Percentiles rank a stretch among this genome's conserved stretches.
Conservation (phyloP, 257 asterid species). For the Jacaranda copaia region DNA sequence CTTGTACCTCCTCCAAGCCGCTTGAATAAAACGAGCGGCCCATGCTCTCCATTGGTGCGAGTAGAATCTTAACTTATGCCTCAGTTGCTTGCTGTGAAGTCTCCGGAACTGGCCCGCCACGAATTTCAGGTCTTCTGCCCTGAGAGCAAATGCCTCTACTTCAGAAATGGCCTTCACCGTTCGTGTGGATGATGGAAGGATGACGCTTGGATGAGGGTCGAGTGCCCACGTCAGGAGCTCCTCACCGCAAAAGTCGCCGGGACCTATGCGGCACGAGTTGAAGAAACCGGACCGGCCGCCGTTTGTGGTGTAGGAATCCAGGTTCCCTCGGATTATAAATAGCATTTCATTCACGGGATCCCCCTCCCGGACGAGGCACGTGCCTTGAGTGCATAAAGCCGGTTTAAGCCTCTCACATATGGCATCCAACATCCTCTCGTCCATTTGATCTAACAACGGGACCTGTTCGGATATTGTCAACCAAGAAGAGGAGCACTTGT, state of each 20-base stretch:
- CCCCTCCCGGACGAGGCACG: slow-evolving; percentile 88
- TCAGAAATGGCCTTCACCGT: slow-evolving; percentile 87
- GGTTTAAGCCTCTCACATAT: slow-evolving; percentile 97
- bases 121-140: slow-evolving; percentile 83
- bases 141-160: slow-evolving; percentile 86
- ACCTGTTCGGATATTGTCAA: slow-evolving; percentile 52
- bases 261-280: slow-evolving; percentile 82
- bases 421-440: slow-evolving; percentile 88
- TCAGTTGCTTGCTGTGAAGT: slow-evolving; percentile 85
- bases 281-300: slow-evolving; percentile 98
- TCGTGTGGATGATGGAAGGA: slow-evolving; percentile 89
- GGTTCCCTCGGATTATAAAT: slow-evolving; percentile 90
- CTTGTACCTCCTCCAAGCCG: slow-evolving; percentile 88
- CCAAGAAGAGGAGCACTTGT: too few species aligned
- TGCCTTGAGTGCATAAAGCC: slow-evolving; percentile 75
- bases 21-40: slow-evolving; percentile 89
- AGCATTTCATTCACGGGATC: slow-evolving; percentile 95
- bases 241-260: slow-evolving; percentile 95
- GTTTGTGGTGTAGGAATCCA: slow-evolving; percentile 88
- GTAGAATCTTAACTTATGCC: slow-evolving; percentile 91
- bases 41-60: slow-evolving; percentile 97
- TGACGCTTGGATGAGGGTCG: slow-evolving; percentile 86
- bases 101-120: slow-evolving; percentile 88
- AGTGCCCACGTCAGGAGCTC: slow-evolving; percentile 98
- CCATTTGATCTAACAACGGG: slow-evolving; percentile 97